Percentiles rank a stretch among this genome's conserved stretches.
These are phyloP conservation scores for Paradendryphiella salina DNA, from an alignment of 2,329 filamentous ascomycete species.

Conservation along the genomic window DNA sequence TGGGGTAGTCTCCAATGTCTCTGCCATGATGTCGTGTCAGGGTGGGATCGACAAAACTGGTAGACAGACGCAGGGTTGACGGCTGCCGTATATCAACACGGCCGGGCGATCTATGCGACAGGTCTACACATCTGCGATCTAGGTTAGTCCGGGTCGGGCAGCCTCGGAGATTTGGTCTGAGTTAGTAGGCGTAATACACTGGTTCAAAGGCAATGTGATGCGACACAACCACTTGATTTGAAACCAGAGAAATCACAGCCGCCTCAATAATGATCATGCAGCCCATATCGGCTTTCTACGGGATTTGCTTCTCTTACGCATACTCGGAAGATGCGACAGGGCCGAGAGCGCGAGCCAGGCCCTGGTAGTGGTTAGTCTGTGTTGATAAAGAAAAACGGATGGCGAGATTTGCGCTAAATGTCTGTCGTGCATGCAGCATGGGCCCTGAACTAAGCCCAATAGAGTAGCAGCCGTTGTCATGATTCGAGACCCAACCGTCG, in stretches of 20 bases:
- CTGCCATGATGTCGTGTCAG: constrained; percentile 20
- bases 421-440: constrained; percentile 7
- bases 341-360: constrained; percentile 7
- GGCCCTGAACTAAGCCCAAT: constrained; percentile 23
- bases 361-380: constrained; percentile 5
- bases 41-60: neutral
- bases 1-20: constrained; percentile 14
- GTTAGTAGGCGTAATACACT: constrained; percentile 20
- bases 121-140: constrained; percentile 13
- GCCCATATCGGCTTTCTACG: neutral
- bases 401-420: constrained; percentile 12
- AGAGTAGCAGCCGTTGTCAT: constrained; percentile 23
- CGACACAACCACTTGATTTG: constrained; percentile 6
- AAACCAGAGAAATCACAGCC: neutral
- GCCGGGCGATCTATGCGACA: constrained; percentile 10
- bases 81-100: constrained; percentile 9
- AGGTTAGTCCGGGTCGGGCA: constrained; percentile 14
- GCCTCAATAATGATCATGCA: neutral
- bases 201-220: constrained; percentile 13
- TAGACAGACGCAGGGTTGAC: constrained; percentile 6
- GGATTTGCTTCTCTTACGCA: constrained; percentile 1
- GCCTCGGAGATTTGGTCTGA: constrained; percentile 9
- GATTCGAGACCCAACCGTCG: constrained; percentile 27
- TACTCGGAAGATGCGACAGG: neutral
- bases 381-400: constrained; percentile 15